Conservation (phyloP, 23 red algal species). For the Pyropia yezoensis region DNA sequence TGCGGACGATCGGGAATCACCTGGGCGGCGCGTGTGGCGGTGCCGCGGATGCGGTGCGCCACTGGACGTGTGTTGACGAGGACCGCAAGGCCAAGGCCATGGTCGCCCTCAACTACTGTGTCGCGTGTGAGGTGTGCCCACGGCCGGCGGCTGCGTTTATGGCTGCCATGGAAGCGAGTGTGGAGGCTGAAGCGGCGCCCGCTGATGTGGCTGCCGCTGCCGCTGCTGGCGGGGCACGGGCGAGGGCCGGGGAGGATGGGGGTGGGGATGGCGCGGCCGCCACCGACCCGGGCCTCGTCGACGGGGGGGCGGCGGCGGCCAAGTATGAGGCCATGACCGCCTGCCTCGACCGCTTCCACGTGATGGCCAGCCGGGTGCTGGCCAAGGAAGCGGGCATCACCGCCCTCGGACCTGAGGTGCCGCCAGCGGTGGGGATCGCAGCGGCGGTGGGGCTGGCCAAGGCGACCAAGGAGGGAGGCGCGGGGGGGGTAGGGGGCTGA, state of each 20-base stretch:
- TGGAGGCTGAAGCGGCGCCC: slow-evolving; percentile 5
- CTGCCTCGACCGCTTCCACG: slow-evolving; percentile 66
- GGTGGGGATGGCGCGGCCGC: background rate
- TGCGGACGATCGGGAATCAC: slow-evolving; percentile 33
- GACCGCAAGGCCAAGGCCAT: slow-evolving; percentile 39
- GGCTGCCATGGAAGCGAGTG: slow-evolving; percentile 29
- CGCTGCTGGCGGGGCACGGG: background rate
- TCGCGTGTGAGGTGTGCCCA: slow-evolving; percentile 42
- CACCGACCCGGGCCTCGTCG: background rate
- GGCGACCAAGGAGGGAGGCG: no score
- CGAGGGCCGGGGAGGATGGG: background rate
- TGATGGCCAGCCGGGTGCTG: slow-evolving; percentile 62
- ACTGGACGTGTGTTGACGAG: slow-evolving; percentile 12
- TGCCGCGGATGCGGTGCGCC: slow-evolving; percentile 10
- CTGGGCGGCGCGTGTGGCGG: slow-evolving; percentile 34
- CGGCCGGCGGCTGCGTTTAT: slow-evolving; percentile 39
- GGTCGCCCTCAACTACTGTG: slow-evolving; percentile 62
- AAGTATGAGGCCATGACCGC: slow-evolving; percentile 40
- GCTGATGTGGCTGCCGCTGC: background rate
- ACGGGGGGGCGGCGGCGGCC: background rate
- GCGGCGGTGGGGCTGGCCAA: no score
- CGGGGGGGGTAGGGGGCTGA: no score
- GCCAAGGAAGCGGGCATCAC: slow-evolving; percentile 25
- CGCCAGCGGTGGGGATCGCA: background rate
- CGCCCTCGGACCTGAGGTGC: slow-evolving; percentile 40